phyloP scores from a whole-genome alignment of 306 rosid species.

The Quercus alba region DNA sequence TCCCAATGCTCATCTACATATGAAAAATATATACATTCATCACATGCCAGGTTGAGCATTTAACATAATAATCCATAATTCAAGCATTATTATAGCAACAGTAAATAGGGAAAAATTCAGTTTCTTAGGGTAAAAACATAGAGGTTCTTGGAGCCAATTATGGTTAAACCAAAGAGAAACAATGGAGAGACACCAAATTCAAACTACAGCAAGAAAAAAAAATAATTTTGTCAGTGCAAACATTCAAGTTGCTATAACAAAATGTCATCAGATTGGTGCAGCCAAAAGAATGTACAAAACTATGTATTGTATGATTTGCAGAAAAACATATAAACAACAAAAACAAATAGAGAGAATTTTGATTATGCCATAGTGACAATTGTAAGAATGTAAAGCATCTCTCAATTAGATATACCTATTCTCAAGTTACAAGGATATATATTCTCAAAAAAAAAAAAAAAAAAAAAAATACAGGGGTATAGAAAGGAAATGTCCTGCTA shows the following conservation, averaged over 20 bases:
- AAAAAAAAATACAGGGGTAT: not conserved
- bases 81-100: not conserved
- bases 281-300: not conserved
- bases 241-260: not conserved
- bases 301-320: not conserved
- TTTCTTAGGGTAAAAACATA: not conserved
- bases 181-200: not conserved
- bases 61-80: not conserved
- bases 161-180: not conserved
- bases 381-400: not conserved
- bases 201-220: not conserved
- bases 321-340: not conserved
- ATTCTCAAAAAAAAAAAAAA: too few relatives aligned
- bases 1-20: conserved; percentile 86
- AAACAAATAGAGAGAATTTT: not conserved
- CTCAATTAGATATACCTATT: not conserved
- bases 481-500: not conserved
- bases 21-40: conserved; percentile 2
- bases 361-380: not conserved
- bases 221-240: not conserved
- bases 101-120: not conserved
- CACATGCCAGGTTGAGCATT: not conserved
- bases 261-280: not conserved
- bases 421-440: not conserved
- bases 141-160: not conserved